Evolutionary conservation across 345 rosid genomes (phyloP).

Genomic region (Excoecaria cochinchinensis): DNA sequence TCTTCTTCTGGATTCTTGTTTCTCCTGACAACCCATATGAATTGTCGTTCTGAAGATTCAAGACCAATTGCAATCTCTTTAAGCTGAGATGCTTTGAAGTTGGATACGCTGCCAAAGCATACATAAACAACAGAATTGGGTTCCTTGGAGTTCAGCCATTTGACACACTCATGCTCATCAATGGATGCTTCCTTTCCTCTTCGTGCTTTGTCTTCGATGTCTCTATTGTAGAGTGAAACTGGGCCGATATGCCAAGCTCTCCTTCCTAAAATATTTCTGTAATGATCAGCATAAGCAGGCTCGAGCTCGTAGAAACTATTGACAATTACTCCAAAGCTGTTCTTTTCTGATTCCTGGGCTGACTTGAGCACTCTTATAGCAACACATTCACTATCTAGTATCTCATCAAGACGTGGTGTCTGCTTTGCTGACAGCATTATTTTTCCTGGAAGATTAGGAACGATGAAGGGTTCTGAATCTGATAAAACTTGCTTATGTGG

Average conservation of each 20-base stretch:
- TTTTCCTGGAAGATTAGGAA: too few relatives aligned
- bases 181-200: conserved; percentile 2
- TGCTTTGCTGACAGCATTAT: too few relatives aligned
- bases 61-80: neutral
- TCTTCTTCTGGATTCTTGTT: neutral
- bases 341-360: too few relatives aligned
- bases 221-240: neutral
- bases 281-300: neutral
- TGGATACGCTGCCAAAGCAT: neutral
- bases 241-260: conserved; percentile 3
- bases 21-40: neutral
- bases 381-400: neutral
- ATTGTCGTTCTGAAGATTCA: neutral
- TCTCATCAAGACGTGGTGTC: too few relatives aligned
- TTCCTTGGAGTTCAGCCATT: neutral
- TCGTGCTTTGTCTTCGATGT: neutral
- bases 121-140: neutral
- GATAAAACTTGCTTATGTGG: too few relatives aligned
- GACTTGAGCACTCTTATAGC: too few relatives aligned
- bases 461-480: too few relatives aligned
- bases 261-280: neutral
- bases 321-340: too few relatives aligned
- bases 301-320: conserved; percentile 1
- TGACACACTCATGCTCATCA: neutral
- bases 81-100: neutral